Base-by-base conservation (phyloP, 148 eudicot genomes). In the Diospyros kaki region DNA sequence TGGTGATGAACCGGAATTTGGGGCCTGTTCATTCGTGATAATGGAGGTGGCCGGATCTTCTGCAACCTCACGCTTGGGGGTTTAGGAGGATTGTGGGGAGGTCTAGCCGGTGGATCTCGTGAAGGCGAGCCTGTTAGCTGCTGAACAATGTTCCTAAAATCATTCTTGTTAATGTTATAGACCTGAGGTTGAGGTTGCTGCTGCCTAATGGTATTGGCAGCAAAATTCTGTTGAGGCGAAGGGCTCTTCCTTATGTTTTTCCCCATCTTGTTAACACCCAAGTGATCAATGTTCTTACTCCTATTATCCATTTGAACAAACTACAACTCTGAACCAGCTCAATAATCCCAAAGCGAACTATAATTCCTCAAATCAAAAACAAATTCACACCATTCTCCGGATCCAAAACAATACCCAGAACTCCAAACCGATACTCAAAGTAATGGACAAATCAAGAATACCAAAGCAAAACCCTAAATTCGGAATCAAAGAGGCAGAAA, bases 91-190 rank as follows among this genome's bases (percentile, higher is more conserved):
- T 87, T 90, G 73, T 68, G 85, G 14, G 90, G 96, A 9, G 98
- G 96, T 64, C 91, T 87, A 18, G 96, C 91, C 64, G 83, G 64
- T 2, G 91, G 86, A 14, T 92, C 93, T 5, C 84, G 86, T 1
- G 84, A 81, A 11, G 98, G 98, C 0, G 98, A 95, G 15, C 98
- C 98, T 0, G 98, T 95, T 18, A 92, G 82, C 70, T 88, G 94
- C 77, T 95, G 98, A 83, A 95, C 98, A 48, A 95, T 81, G 81
- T 88, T 89, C 61, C 98, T 86, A 68, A 95, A 95, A 79, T 95
- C 98, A 64, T 81, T 95, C 87, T 95, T 95, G 75, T 93, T 95
- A 73, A 95, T 92, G 59, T 90, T 95, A 83, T 92, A 95, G n/a
- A 95, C 97, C 60, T 92, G 96, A 14, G 97, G 98, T 40, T 90